These are phyloP conservation scores for Cutaneotrichosporon mucoides DNA, from an alignment of 1,284 basidiomycete genomes.

Conservation along the genomic window DNA sequence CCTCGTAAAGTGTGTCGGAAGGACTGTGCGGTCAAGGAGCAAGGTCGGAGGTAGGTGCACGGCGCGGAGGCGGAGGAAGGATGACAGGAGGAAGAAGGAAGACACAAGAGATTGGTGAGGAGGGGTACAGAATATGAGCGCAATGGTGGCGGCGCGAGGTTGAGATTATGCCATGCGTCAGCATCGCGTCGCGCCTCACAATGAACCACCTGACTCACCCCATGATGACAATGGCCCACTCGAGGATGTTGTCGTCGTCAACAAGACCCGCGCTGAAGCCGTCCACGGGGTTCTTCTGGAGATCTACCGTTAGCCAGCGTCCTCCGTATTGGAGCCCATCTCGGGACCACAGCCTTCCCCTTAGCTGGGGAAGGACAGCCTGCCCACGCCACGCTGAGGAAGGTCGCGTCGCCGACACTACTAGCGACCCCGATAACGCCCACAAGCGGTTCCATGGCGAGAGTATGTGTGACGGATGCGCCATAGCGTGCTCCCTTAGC, in stretches of 20 bases:
- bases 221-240: slow-evolving; percentile 88
- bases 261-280: slow-evolving; percentile 94
- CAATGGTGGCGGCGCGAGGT: no score
- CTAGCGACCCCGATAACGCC: no score
- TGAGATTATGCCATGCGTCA: neutral
- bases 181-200: neutral
- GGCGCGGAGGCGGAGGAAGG: neutral
- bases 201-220: slow-evolving; percentile 58
- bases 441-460: no score
- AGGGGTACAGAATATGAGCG: no score
- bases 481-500: neutral
- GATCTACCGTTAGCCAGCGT: slow-evolving; percentile 52
- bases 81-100: neutral
- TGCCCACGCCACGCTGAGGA: neutral
- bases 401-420: no score
- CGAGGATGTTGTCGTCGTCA: slow-evolving; percentile 84
- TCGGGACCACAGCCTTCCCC: neutral
- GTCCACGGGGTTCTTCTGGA: slow-evolving; percentile 83
- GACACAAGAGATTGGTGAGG: no score
- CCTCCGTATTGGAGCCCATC: neutral
- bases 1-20: slow-evolving; percentile 86
- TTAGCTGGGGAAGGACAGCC: neutral
- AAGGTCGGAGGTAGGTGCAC: slow-evolving; percentile 21
- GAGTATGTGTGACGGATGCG: no score
- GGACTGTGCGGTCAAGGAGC: slow-evolving; percentile 55